Base-by-base conservation (phyloP, 768 basidiomycete species). In the Plicaturopsis crispa region DNA sequence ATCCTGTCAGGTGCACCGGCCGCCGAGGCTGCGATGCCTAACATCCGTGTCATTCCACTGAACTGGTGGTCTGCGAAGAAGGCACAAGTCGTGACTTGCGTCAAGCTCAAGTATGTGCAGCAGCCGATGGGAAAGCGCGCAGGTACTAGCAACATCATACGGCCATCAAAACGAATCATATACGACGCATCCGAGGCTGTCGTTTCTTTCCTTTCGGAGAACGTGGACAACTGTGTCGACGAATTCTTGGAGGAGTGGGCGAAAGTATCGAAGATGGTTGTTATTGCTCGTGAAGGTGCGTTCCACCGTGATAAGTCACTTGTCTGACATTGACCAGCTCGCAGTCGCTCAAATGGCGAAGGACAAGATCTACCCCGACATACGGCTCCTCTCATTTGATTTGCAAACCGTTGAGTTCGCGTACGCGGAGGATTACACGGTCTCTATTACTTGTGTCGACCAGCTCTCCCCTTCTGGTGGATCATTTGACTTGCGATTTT, bases 161-260 rank as follows among this genome's bases (percentile, higher is more conserved):
- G 80, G n/a, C 88, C 86, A 2, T 86, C 86, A 6, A 85, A 87
- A 51, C 70, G 84, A 31, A 91, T 94, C 44, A 84, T 90, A 26
- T 93, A 93, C 50, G 90, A 96, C 52, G 84, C 88, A 7, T 75
- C 72, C 18, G 84, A 89, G 46, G 91, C 89, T 11, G 75, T 96
- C 11, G 87, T 94, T 5, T 89, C 84, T 1, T 93, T 96, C 57
- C 62, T 88, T 24, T 88, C 87, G 2, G 84, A 87, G 48, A 75
- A 91, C 50, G 83, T 93, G 46, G 77, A 90, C 47, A 80, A 79
- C 6, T 93, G 90, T 50, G 87, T 96, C 14, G 84, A 85, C 42
- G 84, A 90, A 48, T 92, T 96, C 55, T 61, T 88, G 47, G 86
- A 91, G 52, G 90, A 92, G 57, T 94, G 91, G 89, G 86, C 87